Evolutionary conservation across 2,329 filamentous ascomycete species (phyloP).

Genomic region (Phyllachora maydis): DNA sequence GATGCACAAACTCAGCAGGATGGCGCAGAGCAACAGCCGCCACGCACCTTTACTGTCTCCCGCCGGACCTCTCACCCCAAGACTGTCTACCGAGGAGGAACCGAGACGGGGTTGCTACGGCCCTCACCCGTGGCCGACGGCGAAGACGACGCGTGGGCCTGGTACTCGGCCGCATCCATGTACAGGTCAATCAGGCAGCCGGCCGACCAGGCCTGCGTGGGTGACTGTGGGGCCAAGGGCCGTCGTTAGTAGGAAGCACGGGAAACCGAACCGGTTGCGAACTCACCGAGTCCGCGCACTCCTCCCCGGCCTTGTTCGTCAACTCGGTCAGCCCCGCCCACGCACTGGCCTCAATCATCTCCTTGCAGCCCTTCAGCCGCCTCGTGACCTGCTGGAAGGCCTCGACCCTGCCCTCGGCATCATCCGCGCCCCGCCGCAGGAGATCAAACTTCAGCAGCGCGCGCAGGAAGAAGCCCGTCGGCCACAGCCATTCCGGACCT

Average conservation of each 20-base stretch:
- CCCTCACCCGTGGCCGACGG: not conserved
- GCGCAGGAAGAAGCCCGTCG: constrained; percentile 83
- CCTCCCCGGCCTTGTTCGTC: constrained; percentile 72
- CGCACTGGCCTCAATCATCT: constrained; percentile 55
- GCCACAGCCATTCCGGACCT: constrained; percentile 96
- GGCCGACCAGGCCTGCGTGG: constrained; percentile 92
- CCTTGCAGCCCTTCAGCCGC: constrained; percentile 64
- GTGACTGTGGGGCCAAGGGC: constrained; percentile 33
- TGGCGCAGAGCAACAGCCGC: too few relatives aligned
- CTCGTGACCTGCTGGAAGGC: constrained; percentile 88
- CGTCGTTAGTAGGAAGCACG: not conserved
- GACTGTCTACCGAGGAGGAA: too few relatives aligned
- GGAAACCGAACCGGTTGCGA: not conserved
- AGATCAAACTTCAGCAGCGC: constrained; percentile 84
- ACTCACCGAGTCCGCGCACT: constrained; percentile 74
- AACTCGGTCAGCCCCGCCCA: constrained; percentile 90
- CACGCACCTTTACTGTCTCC: too few relatives aligned
- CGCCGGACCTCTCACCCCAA: too few relatives aligned
- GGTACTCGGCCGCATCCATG: constrained; percentile 57
- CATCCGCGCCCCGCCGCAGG: constrained; percentile 35
- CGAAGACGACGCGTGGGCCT: constrained; percentile 9
- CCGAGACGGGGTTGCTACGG: too few relatives aligned
- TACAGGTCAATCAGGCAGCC: constrained; percentile 90
- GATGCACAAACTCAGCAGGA: too few relatives aligned
- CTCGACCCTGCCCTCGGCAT: constrained; percentile 50